Base-by-base conservation (phyloP, 2,329 filamentous ascomycete genomes). In the Dothideomycetes sp. region DNA sequence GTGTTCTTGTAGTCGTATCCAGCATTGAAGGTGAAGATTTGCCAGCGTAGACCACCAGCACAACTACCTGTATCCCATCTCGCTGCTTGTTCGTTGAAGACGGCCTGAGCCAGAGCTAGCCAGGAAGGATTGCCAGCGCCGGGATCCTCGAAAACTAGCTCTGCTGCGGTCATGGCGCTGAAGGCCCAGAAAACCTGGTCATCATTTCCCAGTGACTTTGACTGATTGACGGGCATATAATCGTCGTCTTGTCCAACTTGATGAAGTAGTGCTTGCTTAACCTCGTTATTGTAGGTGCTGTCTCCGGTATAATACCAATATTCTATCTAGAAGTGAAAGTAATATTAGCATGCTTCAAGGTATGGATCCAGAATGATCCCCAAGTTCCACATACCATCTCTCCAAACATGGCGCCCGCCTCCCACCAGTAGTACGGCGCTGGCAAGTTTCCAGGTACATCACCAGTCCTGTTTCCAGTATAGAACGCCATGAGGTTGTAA, bases 21-120 rank as follows among this genome's bases (percentile, higher is more conserved):
- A 43, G 48, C 74, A 63, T 87, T 87, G 64, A 80, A 84, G 10
- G 75, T 70, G 64, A 81, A 88, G 46, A 93, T 82, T 64, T 94
- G 86, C 58, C 57, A 61, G 34, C 51, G 50, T 22, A 63, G 46
- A 15, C 60, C 60, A 28, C 60, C 60, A 13, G 48, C 52, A 31
- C 60, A 63, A 3, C 48, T 46, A 5, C 24, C 24, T 2, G 45
- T 46, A 34, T 63, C 56, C 60, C 60, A 62, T 28, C 60, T 49
- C 8, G 40, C 27, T 12, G 50, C 51, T 44, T 61, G 57, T 22
- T 49, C 51, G 44, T 62, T 62, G 47, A 60, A 61, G 10, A 62
- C 59, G 5, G 57, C 59, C 44, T 60, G 57, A 1, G 63, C 63
- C 23, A 67, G 56, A 11, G 59, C 59, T 9, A 68, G 53, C 63